phyloP scores from a whole-genome alignment of 192 early-diverging fungal genomes.

The Coemansia sp. region DNA sequence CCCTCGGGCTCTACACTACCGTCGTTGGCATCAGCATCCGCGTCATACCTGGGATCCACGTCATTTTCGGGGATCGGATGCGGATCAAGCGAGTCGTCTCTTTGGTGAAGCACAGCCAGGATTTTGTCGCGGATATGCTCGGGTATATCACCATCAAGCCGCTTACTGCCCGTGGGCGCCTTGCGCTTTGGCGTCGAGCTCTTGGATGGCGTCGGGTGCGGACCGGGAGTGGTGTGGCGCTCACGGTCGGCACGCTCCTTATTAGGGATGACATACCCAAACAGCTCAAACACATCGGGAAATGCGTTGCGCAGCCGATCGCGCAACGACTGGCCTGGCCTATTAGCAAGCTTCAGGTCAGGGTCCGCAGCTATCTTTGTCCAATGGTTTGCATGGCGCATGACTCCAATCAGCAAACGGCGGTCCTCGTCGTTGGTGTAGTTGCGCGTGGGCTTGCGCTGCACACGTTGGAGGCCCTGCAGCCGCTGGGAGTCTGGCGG shows the following conservation, averaged over 20 bases:
- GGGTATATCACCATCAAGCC: slow-evolving; percentile 44
- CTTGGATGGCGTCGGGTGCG: neutral
- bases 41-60: slow-evolving; percentile 13
- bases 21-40: slow-evolving; percentile 4
- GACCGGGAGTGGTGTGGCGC: slow-evolving; percentile 15
- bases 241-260: slow-evolving; percentile 54
- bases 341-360: slow-evolving; percentile 40
- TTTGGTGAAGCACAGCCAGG: slow-evolving; percentile 20
- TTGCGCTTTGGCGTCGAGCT: slow-evolving; percentile 30
- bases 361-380: slow-evolving; percentile 51
- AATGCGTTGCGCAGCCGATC: slow-evolving; percentile 56
- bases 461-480: slow-evolving; percentile 50
- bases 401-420: slow-evolving; percentile 42
- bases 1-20: neutral
- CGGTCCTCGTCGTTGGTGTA: slow-evolving; percentile 53
- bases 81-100: slow-evolving; percentile 47
- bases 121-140: slow-evolving; percentile 42
- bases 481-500: slow-evolving; percentile 53
- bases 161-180: slow-evolving; percentile 48
- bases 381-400: slow-evolving; percentile 53
- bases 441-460: slow-evolving; percentile 55
- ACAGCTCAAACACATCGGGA: slow-evolving; percentile 54
- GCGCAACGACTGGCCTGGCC: slow-evolving; percentile 53
- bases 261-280: slow-evolving; percentile 53
- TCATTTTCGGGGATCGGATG: slow-evolving; percentile 34